Base-by-base conservation (phyloP, 192 early-diverging fungal genomes). In the Endogone sp. region DNA sequence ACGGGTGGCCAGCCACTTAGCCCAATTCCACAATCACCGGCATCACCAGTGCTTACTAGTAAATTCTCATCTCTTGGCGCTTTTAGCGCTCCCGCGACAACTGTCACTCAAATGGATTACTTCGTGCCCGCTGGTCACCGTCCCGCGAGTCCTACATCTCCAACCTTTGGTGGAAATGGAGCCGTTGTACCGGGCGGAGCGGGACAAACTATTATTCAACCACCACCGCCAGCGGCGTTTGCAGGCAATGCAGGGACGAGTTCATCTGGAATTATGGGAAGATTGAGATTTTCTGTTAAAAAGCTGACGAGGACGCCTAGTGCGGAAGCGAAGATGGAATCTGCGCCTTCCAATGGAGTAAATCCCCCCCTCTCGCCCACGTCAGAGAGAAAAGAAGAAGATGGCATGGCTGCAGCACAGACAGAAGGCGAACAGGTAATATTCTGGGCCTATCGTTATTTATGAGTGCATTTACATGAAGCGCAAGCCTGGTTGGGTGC, bases 211-310 rank as follows among this genome's bases (percentile, higher is more conserved):
- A 61, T 22, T 32, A 80, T 70, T 23, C 81, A 74, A 64, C 63
- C 63, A 56, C 83, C 65, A 64, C 74, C 69, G 25, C 76, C 74
- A 64, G 80, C 76, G 67, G 76, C 68, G 49, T 58, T 74, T 55
- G 30, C 72, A 3, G 24, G 62, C 13, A 67, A 49, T 11, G 59
- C 44, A 30, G 65, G 37, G 16, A 70, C 72, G 13, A 24, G 59
- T 3, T 74, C 72, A n/a, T 66, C 77, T 8, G 75, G 64, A 9
- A 75, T 78, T 26, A 81, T 85, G 81, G 74, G 82, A n/a, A 72
- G 84, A 21, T 32, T 87, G 27, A 83, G 82, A 11, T 75, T 75
- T 26, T 44, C 74, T 4, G 76, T 79, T 3, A 81, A 80, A 23
- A 86, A 86, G 32, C 29, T 79, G 28, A 62, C 74, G 2, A 60